phyloP scores from a whole-genome alignment of 2,329 filamentous ascomycete species.

The Dothidotthia symphoricarpi region DNA sequence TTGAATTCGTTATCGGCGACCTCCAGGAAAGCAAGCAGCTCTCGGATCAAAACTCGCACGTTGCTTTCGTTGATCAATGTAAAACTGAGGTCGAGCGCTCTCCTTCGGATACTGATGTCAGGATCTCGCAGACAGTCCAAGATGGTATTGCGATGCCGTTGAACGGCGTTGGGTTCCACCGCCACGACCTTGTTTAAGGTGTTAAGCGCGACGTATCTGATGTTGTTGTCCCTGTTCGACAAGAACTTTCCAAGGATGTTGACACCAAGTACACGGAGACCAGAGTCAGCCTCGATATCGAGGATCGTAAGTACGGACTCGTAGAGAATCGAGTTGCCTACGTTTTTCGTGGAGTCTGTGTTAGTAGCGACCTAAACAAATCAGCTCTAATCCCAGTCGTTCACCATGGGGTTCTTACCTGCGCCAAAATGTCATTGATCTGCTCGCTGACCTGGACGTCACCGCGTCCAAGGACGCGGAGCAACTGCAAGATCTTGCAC shows the following conservation, averaged over 20 bases:
- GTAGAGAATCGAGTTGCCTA: slow-evolving; percentile 96
- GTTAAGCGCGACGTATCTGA: slow-evolving; percentile 95
- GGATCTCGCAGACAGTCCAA: slow-evolving; percentile 93
- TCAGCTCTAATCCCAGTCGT: slow-evolving; percentile 11
- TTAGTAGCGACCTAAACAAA: slow-evolving; percentile 75
- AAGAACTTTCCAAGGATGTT: slow-evolving; percentile 98
- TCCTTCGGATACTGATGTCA: slow-evolving; percentile 93
- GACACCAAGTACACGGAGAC: slow-evolving; percentile 87
- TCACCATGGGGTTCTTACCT: slow-evolving; percentile 43
- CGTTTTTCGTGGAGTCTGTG: slow-evolving; percentile 96
- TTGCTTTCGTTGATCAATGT: slow-evolving; percentile 97
- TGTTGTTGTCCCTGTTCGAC: slow-evolving; percentile 98
- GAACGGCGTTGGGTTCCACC: slow-evolving; percentile 95
- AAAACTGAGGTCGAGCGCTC: slow-evolving; percentile 96
- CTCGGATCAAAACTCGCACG: slow-evolving; percentile 87
- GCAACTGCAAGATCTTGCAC: slow-evolving; percentile 86
- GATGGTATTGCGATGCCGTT: slow-evolving; percentile 95
- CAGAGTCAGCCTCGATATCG: slow-evolving; percentile 96
- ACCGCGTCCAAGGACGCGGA: slow-evolving; percentile 82
- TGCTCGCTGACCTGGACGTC: slow-evolving; percentile 88
- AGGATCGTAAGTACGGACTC: slow-evolving; percentile 96
- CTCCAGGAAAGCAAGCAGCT: slow-evolving; percentile 91
- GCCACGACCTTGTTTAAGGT: slow-evolving; percentile 97
- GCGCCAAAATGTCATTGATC: slow-evolving; percentile 97
- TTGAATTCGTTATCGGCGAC: slow-evolving; percentile 99